A percentile compares a stretch with the other conserved stretches of the same genome.
Evolutionary conservation across 495 filamentous ascomycete species (phyloP).

Genomic region (Diplogelasinospora grovesii): DNA sequence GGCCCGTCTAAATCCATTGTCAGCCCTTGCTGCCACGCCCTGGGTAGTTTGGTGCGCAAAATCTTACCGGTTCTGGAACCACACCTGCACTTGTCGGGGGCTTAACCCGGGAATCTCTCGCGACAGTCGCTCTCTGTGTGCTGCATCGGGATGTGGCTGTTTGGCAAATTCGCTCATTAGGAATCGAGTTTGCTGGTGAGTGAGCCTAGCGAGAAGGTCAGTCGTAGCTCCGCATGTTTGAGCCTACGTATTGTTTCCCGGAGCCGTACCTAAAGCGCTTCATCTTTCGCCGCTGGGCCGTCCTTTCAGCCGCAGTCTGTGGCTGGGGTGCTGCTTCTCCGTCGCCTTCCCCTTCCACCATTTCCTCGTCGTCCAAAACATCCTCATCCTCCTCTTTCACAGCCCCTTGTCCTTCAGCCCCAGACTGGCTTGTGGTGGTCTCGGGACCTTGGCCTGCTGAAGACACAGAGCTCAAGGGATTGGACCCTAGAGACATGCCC

Average conservation of each 20-base stretch:
- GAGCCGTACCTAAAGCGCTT: constrained; percentile 87
- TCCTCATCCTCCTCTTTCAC: constrained; percentile 52
- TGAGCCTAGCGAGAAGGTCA: constrained; percentile 59
- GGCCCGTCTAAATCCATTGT: constrained; percentile 56
- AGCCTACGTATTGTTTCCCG: neutral
- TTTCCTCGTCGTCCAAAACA: constrained; percentile 43
- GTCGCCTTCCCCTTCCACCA: constrained; percentile 39
- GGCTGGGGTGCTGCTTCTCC: constrained; percentile 41
- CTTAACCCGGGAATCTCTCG: constrained; percentile 90
- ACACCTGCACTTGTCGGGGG: constrained; percentile 93
- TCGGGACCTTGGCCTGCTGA: constrained; percentile 33
- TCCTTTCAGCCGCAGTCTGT: constrained; percentile 62
- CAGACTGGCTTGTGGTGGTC: constrained; percentile 18
- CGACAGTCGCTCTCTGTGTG: constrained; percentile 83
- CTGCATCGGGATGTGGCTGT: constrained; percentile 90
- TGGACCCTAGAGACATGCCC: constrained; percentile 34
- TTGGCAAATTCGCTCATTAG: constrained; percentile 96
- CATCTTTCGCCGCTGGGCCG: constrained; percentile 85
- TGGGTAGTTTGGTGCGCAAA: no score
- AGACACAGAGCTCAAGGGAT: constrained; percentile 34
- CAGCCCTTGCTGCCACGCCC: no score
- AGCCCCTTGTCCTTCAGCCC: constrained; percentile 37
- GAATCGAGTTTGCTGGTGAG: constrained; percentile 93
- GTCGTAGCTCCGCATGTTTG: constrained; percentile 8
- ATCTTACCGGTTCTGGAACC: constrained; percentile 97